Base-by-base conservation (phyloP, 1,139 yeast genomes). In the Yamadazyma jaroonii region DNA sequence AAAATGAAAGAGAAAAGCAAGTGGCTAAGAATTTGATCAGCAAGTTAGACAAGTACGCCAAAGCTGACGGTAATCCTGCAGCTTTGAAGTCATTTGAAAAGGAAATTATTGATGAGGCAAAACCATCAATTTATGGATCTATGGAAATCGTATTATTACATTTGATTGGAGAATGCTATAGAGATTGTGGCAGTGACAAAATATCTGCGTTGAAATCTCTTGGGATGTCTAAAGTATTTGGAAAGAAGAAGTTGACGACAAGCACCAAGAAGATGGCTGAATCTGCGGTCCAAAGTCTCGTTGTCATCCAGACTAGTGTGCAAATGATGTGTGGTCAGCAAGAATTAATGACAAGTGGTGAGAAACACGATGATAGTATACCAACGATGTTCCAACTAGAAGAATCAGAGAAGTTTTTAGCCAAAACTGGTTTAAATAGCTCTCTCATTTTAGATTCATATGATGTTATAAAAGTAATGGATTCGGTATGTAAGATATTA, bases 391-490 rank as follows among this genome's bases (percentile, higher is more conserved):
- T 65, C 41, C 73, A 76, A 52, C 75, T 75, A 45, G 82, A 78
- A 6, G 84, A 81, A 52, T 73, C 77, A 53, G 88, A 83, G 53
- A 68, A 83, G 37, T 62, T 74, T 25, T 74, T 83, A 59, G 81
- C 84, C 3, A 92, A 94, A 20, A 84, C 84, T 56, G 71, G 84
- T 37, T 68, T 84, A 39, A 84, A 84, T 12, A 81, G 87, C 8
- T 87, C 86, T 17, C 84, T 94, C 94, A 84, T 84, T 1, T 72
- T 85, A 29, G 79, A 88, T 11, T 83, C 81, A 50, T 84, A 77
- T 53, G 95, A 84, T 59, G 79, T 84, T 33, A 80, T 81, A 33
- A 77, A 81, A 22, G 76, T 83, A 5, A 62, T 84, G 47, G 77
- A 79, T 48, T 81, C 77, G 46, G 90, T 84, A 9, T 80, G 87